phyloP scores from a whole-genome alignment of 1,284 basidiomycete species.

The Fomitopsis palustris region DNA sequence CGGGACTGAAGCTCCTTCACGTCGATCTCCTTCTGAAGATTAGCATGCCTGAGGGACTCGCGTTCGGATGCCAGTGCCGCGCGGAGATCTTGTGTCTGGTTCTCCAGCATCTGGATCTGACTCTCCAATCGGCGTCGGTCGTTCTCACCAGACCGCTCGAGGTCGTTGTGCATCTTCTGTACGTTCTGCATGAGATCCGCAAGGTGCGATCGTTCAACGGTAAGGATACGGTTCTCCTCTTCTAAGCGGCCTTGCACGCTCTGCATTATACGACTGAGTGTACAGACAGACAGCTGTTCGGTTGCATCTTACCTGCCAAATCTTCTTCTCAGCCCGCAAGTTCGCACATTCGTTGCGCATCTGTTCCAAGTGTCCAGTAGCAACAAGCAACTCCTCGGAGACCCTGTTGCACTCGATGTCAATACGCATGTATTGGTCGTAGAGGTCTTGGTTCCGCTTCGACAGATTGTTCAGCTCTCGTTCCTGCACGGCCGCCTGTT shows the following conservation, averaged over 20 bases:
- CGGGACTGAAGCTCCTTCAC: slow-evolving; percentile 71
- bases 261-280: slow-evolving; percentile 30
- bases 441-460: slow-evolving; percentile 65
- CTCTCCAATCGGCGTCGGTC: slow-evolving; percentile 78
- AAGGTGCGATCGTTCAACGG: slow-evolving; percentile 79
- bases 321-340: slow-evolving; percentile 86
- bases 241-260: slow-evolving; percentile 75
- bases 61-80: slow-evolving; percentile 77
- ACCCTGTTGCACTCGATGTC: slow-evolving; percentile 66
- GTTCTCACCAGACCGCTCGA: slow-evolving; percentile 79
- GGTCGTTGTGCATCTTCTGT: slow-evolving; percentile 85
- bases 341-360: slow-evolving; percentile 83
- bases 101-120: slow-evolving; percentile 76
- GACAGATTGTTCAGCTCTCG: slow-evolving; percentile 59
- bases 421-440: slow-evolving; percentile 61
- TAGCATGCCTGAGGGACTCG: slow-evolving; percentile 68
- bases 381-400: slow-evolving; percentile 58
- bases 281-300: background rate
- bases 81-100: slow-evolving; percentile 77
- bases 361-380: slow-evolving; percentile 62
- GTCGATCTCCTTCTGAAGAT: slow-evolving; percentile 81
- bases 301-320: slow-evolving; percentile 71
- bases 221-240: slow-evolving; percentile 80
- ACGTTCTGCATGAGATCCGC: slow-evolving; percentile 86
- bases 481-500: slow-evolving; percentile 52